Conservation (phyloP, 1,284 basidiomycete genomes). For the Cryptococcus depauperatus region DNA sequence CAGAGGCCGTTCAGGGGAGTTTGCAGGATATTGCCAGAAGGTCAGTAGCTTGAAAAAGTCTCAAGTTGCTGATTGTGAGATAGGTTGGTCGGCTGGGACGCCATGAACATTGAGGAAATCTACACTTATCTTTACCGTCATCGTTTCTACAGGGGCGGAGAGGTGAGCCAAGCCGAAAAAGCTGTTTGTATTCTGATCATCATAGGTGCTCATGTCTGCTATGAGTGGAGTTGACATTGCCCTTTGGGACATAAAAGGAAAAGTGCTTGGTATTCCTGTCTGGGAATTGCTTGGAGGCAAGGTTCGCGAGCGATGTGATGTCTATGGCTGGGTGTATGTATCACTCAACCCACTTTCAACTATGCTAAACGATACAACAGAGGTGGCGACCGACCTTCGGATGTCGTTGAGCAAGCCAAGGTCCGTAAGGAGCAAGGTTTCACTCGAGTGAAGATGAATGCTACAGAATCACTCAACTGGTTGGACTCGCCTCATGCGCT, state of each 20-base stretch:
- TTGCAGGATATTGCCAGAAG: conserved; percentile 56
- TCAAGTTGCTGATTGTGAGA: not conserved
- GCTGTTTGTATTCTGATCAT: no score
- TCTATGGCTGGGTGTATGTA: conserved; percentile 42
- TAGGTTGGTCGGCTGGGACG: conserved; percentile 52
- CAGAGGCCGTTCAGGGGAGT: conserved; percentile 67
- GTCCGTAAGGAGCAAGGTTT: conserved; percentile 62
- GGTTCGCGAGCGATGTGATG: conserved; percentile 47
- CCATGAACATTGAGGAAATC: conserved; percentile 60
- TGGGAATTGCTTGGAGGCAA: conserved; percentile 68
- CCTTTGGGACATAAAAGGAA: conserved; percentile 64
- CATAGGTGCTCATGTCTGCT: conserved; percentile 44
- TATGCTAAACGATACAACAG: conserved; percentile 1
- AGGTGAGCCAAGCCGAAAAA: conserved; percentile 40
- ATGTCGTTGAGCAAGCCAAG: conserved; percentile 57
- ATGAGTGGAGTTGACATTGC: conserved; percentile 15
- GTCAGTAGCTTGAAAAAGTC: no score
- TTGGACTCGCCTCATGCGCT: conserved; percentile 51
- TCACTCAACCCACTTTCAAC: not conserved
- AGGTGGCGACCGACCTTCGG: conserved; percentile 61
- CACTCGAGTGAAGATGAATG: conserved; percentile 67
- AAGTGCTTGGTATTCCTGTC: conserved; percentile 63
- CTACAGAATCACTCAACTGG: conserved; percentile 46
- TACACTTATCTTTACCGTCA: conserved; percentile 53
- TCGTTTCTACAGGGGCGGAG: conserved; percentile 65